Percentiles rank a stretch among this genome's conserved stretches.
These are phyloP conservation scores for Stemphylium lycopersici DNA, from an alignment of 2,329 filamentous ascomycete genomes.

Conservation along the genomic window DNA sequence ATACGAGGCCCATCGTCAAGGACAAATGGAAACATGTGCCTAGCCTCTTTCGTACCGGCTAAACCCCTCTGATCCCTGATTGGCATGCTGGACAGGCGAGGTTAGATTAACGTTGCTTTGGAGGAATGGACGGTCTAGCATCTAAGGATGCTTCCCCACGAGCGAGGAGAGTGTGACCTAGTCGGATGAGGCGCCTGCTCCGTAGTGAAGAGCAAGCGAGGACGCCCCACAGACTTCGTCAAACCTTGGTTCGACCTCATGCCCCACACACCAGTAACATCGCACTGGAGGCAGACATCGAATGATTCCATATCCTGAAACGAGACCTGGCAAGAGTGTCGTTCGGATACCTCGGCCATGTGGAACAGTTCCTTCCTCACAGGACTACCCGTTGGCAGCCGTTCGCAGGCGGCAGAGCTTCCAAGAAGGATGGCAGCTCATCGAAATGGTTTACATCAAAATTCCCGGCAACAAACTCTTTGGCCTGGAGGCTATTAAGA, in stretches of 20 bases:
- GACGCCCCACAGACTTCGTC: slow-evolving; percentile 9
- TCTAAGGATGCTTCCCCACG: slow-evolving; percentile 7
- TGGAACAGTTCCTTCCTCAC: too few relatives aligned
- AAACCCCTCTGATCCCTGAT: neutral
- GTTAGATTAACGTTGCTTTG: slow-evolving; percentile 5
- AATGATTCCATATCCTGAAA: too few relatives aligned
- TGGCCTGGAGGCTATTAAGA: too few relatives aligned
- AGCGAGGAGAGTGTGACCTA: neutral
- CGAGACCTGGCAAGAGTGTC: too few relatives aligned
- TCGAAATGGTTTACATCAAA: too few relatives aligned
- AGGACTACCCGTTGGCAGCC: too few relatives aligned
- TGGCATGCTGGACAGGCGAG: neutral
- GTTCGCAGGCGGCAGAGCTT: too few relatives aligned
- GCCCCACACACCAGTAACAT: neutral
- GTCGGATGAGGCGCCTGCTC: slow-evolving; percentile 20
- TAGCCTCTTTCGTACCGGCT: slow-evolving; percentile 5
- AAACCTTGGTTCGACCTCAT: slow-evolving; percentile 22
- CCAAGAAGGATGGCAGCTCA: too few relatives aligned
- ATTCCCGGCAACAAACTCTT: too few relatives aligned
- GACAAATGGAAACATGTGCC: neutral
- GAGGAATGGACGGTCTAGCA: neutral
- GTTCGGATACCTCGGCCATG: too few relatives aligned
- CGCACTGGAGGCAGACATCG: too few relatives aligned
- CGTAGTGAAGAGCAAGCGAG: slow-evolving; percentile 13
- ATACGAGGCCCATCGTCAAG: slow-evolving; percentile 7